Evolutionary conservation across 2,329 filamentous ascomycete species (phyloP).

Genomic region (Amesomyces nigricolor): DNA sequence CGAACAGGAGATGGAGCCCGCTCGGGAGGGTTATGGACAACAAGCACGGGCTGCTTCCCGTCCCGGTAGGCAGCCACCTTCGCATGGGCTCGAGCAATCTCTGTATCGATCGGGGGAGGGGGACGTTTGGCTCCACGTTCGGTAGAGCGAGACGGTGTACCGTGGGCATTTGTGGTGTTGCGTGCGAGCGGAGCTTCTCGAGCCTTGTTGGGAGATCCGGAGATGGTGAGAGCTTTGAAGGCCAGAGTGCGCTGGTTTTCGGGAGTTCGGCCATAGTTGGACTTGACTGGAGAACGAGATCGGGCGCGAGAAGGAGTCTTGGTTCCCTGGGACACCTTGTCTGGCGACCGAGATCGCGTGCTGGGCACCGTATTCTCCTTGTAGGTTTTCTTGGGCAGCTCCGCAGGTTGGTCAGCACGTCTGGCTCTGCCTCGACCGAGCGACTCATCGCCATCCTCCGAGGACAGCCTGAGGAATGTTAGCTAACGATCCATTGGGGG

Average conservation of each 20-base stretch:
- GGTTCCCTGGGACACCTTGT: conserved; percentile 4
- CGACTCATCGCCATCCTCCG: conserved; percentile 8
- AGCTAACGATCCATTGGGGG: conserved; percentile 13
- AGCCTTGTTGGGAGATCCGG: conserved; percentile 14
- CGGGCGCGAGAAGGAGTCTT: conserved; percentile 13
- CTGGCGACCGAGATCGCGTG: conserved; percentile 18
- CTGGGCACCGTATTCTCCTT: conserved; percentile 4
- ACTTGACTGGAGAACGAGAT: conserved; percentile 25
- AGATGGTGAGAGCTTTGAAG: not conserved
- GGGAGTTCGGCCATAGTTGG: conserved; percentile 3
- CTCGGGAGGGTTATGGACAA: conserved; percentile 16
- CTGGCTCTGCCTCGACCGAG: conserved; percentile 7
- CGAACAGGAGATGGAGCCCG: conserved; percentile 1
- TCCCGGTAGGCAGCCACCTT: not conserved
- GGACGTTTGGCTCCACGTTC: not conserved
- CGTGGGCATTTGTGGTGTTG: not conserved
- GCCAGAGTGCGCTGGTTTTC: conserved; percentile 10
- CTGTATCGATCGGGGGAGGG: conserved; percentile 17
- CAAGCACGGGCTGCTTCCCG: conserved; percentile 3
- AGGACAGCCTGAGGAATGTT: conserved; percentile 10
- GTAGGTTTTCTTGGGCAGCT: not conserved
- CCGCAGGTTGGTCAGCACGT: not conserved
- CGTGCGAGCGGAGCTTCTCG: not conserved
- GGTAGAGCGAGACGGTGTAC: not conserved
- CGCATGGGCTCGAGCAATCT: conserved; percentile 12